phyloP scores from a whole-genome alignment of 1,284 basidiomycete species.

The Irpex sp. region DNA sequence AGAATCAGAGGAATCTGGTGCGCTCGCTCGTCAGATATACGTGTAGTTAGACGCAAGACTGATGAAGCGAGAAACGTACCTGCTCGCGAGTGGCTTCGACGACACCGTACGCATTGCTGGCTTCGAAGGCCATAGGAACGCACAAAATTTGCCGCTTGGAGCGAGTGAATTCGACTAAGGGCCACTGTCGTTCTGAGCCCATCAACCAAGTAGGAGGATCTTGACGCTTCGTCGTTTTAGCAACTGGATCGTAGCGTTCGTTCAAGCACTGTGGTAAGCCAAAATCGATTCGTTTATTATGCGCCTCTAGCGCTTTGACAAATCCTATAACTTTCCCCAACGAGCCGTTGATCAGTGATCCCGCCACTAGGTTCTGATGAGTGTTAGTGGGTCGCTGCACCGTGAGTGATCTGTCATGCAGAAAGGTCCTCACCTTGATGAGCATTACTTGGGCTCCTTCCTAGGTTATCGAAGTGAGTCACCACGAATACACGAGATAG shows the following conservation, averaged over 20 bases:
- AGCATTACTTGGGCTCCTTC: conserved; percentile 71
- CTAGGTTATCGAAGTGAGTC: conserved; percentile 13
- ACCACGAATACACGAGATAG: too few relatives aligned
- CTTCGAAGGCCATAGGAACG: conserved; percentile 52
- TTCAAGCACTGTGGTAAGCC: not conserved
- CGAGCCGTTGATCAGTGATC: conserved; percentile 81
- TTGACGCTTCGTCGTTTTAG: too few relatives aligned
- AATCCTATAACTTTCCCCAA: conserved; percentile 81
- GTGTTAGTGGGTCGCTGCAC: not conserved
- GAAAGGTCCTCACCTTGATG: conserved; percentile 52
- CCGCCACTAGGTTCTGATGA: conserved; percentile 14
- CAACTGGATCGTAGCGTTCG: not conserved
- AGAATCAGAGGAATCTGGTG: conserved; percentile 71
- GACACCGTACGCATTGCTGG: conserved; percentile 48
- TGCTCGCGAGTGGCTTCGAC: conserved; percentile 53
- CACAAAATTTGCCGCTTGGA: conserved; percentile 27
- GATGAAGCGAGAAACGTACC: conserved; percentile 25
- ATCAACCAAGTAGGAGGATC: too few relatives aligned
- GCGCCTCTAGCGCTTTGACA: conserved; percentile 11
- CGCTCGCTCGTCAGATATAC: too few relatives aligned
- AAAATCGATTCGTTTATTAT: not conserved
- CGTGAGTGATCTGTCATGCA: not conserved
- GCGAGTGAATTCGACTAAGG: conserved; percentile 46
- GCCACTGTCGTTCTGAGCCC: conserved; percentile 34
- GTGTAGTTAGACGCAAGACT: too few relatives aligned